These are phyloP conservation scores for Auxenochlorella protothecoides DNA, from an alignment of 139 green algal species.

Conservation along the genomic window DNA sequence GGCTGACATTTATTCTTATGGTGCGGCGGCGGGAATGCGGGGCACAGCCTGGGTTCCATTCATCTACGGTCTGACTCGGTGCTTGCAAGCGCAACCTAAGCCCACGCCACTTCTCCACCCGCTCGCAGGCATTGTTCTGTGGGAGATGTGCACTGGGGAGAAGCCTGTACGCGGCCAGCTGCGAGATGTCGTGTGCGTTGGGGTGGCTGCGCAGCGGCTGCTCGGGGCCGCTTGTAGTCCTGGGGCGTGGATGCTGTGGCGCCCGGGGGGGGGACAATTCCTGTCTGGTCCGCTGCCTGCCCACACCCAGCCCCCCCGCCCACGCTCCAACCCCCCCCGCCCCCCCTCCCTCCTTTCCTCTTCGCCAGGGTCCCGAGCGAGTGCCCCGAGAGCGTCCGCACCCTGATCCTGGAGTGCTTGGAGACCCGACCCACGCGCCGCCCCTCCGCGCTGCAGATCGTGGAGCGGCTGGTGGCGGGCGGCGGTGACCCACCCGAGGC, in stretches of 20 bases:
- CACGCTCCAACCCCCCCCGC: no score
- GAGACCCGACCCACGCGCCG: constrained; percentile 13
- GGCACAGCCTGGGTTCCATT: no score
- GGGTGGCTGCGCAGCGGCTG: not conserved
- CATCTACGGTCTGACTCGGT: no score
- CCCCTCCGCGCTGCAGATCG: constrained; percentile 18
- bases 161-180: constrained; percentile 17
- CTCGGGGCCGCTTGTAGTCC: not conserved
- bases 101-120: constrained; percentile 6
- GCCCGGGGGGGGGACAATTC: not conserved
- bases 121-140: constrained; percentile 16
- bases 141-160: constrained; percentile 23
- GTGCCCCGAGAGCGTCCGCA: constrained; percentile 19
- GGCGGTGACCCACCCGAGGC: not conserved
- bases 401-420: constrained; percentile 21
- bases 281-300: not conserved
- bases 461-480: constrained; percentile 6
- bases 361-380: constrained; percentile 17
- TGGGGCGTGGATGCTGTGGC: not conserved
- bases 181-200: constrained; percentile 11
- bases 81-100: not conserved
- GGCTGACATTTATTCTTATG: constrained; percentile 20
- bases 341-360: not conserved
- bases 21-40: no score
- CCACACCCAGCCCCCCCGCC: not conserved